These are phyloP conservation scores for Debaryomyces coudertii DNA, from an alignment of 1,139 yeast species.

Conservation along the genomic window DNA sequence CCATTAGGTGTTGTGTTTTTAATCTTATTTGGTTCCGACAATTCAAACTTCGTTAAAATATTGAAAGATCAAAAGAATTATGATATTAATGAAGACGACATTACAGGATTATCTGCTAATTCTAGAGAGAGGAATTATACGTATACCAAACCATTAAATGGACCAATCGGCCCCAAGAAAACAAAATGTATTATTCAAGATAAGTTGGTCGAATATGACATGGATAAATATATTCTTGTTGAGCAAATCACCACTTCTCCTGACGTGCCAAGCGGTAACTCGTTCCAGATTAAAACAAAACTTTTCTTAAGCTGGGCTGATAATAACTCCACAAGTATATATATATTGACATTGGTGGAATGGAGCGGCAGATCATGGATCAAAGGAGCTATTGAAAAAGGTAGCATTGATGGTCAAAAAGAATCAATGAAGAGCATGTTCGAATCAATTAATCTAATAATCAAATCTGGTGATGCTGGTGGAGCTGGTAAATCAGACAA, in stretches of 20 bases:
- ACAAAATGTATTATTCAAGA: constrained; percentile 84
- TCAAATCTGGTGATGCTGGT: constrained; percentile 26
- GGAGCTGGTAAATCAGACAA: constrained; percentile 20
- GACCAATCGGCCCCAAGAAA: constrained; percentile 92
- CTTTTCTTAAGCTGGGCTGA: constrained; percentile 76
- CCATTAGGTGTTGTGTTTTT: constrained; percentile 81
- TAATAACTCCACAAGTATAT: constrained; percentile 64
- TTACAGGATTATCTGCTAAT: constrained; percentile 44
- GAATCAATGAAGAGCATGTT: constrained; percentile 63
- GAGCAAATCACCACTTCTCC: constrained; percentile 79
- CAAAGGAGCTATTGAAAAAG: constrained; percentile 89
- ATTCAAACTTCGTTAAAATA: constrained; percentile 56
- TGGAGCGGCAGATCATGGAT: constrained; percentile 97
- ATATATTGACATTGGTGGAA: constrained; percentile 67
- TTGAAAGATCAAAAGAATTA: constrained; percentile 71
- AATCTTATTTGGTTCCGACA: constrained; percentile 75
- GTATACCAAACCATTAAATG: constrained; percentile 79
- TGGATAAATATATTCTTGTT: constrained; percentile 58
- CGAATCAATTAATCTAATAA: constrained; percentile 56
- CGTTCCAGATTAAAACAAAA: constrained; percentile 75
- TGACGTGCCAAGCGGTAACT: constrained; percentile 92
- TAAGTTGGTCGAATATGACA: constrained; percentile 62
- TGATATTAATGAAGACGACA: constrained; percentile 56
- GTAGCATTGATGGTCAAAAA: constrained; percentile 88
- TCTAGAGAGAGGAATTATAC: constrained; percentile 58